phyloP scores from a whole-genome alignment of 2,329 filamentous ascomycete genomes.

The Xylariaceae sp. region DNA sequence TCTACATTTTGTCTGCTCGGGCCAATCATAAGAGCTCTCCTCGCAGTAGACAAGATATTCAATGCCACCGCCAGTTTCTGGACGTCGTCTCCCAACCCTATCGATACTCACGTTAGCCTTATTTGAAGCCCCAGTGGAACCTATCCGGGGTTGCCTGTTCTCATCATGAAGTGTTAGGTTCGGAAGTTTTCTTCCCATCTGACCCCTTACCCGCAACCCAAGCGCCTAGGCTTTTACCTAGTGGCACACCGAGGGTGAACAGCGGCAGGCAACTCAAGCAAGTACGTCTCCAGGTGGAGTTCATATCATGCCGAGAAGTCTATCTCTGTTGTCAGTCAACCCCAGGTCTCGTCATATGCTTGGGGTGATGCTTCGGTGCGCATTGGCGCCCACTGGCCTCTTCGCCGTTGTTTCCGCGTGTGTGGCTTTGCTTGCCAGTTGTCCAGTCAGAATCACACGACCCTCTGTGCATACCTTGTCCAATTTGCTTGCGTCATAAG shows the following conservation, averaged over 20 bases:
- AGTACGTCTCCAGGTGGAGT: constrained; percentile 8
- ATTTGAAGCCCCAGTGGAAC: constrained; percentile 5
- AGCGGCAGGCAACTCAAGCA: constrained; percentile 10
- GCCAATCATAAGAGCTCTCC: constrained; percentile 8
- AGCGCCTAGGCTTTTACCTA: constrained; percentile 2
- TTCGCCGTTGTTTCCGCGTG: constrained; percentile 3
- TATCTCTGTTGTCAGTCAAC: neutral
- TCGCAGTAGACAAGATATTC: constrained; percentile 7
- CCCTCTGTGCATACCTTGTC: neutral
- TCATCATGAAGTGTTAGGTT: neutral
- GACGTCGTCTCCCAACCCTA: constrained; percentile 5
- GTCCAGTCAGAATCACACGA: constrained; percentile 8
- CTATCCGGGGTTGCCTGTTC: constrained; percentile 9
- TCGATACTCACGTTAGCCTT: constrained; percentile 14
- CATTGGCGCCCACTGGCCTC: constrained; percentile 4
- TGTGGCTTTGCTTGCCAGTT: constrained; percentile 17
- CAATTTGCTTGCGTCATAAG: neutral
- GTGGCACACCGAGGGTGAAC: constrained; percentile 14
- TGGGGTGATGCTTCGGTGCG: neutral
- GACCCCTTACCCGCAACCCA: neutral
- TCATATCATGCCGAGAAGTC: neutral
- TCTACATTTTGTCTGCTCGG: neutral
- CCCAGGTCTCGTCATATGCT: neutral
- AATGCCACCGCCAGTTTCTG: neutral
- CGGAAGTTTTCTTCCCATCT: neutral